Base-by-base conservation (phyloP, 176 grass and related monocot genomes). In the Ampelocalamus luodianensis region DNA sequence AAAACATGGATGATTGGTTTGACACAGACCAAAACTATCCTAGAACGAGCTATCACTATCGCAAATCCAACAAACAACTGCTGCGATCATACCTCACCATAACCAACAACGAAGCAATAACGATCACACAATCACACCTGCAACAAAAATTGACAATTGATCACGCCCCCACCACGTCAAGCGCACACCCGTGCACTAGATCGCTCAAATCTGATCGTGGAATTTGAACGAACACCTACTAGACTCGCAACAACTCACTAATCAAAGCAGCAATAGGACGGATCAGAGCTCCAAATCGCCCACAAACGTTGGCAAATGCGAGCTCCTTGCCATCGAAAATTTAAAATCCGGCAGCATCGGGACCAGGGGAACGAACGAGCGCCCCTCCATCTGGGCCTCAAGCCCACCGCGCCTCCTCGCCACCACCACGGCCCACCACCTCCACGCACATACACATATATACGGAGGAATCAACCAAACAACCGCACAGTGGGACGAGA, bases 351-450 rank as follows among this genome's bases (percentile, higher is more conserved):
- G 72, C 56, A 44, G 11, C 55, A 36, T 44, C 0, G 78, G 61
- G 69, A 45, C 3, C 46, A 56, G 36, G 26, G 38, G 61, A 46
- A 68, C 60, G 67, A 38, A 64, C 2, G 44, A 43, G 59, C 50
- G 18, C 42, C 24, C 66, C 5, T 32, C 34, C 13, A 71, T 29
- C 51, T 91, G 89, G 89, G 89, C 89, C 89, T 70, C 69, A 76
- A 80, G 89, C 89, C 89, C 89, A 91, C 42, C 42, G 79, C 70
- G 32, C 50, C 69, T 68, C 71, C 71, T 48, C 12, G 10, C 3
- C 65, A 39, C 36, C 68, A 74, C 32, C 32, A 68, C 80, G 89
- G 89, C 89, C 89, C 89, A 87, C 24, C 62, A 90, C 71, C 68
- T 38, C 84, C 44, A 53, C 71, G 43, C 44, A 18, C 62, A 16